Percentiles rank a stretch among this genome's conserved stretches.
These are phyloP conservation scores for Capsicum rhomboideum DNA, from an alignment of 257 asterid genomes.

Conservation along the genomic window DNA sequence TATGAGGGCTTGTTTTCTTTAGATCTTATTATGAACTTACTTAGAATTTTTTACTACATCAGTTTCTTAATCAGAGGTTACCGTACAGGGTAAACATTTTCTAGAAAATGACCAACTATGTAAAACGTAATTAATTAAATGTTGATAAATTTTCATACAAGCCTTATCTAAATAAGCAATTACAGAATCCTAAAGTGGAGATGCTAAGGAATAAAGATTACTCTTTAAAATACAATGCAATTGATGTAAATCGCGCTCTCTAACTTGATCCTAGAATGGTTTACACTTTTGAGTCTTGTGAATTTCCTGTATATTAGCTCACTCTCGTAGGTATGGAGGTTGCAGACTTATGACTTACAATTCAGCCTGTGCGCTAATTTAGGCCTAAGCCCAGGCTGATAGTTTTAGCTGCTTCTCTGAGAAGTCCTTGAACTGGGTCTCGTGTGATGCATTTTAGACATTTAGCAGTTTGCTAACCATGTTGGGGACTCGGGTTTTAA, in stretches of 20 bases:
- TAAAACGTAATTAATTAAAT: not conserved
- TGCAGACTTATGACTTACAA: not conserved
- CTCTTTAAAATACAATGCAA: not conserved
- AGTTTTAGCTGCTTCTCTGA: not conserved
- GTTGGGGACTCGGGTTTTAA: not conserved
- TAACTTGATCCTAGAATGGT: not conserved
- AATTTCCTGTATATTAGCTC: not conserved
- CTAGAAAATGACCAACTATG: not conserved
- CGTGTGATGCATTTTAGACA: not conserved
- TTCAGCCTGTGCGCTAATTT: not conserved
- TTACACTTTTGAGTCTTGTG: not conserved
- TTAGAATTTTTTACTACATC: not conserved
- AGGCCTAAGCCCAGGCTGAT: not conserved
- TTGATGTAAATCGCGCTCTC: not conserved
- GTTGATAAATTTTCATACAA: not conserved
- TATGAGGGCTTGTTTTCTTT: not conserved
- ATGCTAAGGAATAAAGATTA: not conserved
- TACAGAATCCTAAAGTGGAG: not conserved
- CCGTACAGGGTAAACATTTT: not conserved
- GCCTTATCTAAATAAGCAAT: not conserved
- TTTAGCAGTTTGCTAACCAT: not conserved
- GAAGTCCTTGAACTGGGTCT: not conserved
- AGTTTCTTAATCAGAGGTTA: not conserved
- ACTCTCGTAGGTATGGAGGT: not conserved
- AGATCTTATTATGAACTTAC: not conserved